Evolutionary conservation across 306 rosid species (phyloP), one percentile per base, ranked within the genome.

Genomic region (Nissolia schottii): DNA sequence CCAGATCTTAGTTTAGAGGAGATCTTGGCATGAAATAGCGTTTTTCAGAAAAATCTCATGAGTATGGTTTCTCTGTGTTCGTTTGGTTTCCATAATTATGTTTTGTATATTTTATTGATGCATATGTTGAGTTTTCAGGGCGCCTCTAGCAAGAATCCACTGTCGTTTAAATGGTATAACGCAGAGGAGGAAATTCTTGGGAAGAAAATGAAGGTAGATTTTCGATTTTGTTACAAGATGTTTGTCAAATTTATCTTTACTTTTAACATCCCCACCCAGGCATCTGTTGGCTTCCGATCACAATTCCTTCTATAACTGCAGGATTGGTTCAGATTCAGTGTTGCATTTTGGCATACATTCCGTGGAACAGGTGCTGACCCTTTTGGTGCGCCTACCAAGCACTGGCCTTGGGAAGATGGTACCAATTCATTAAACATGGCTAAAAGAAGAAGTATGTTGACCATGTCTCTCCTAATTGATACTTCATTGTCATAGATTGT

Each of bases 381-480:
- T n/a, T 91, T 95, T 9, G 97, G 99, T 71, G 91, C 92, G 11
- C 85, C 87, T 13, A 95, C 97, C 32, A 91, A 95, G 74, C 16
- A 65, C 45, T 95, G 97, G 97, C 96, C 99, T 0, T 91, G 99
- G 96, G 97, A 91, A 82, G 99, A 94, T 67, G 99, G 96, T 82
- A 89, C 96, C 68, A 91, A 94, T 76, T 89, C 97, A 40, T 16
- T 94, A 74, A 88, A 75, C 60, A 94, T 94, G 93, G 96, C 99
- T 29, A 94, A 89, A 85, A 85, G 96, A 84, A 90, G 99, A 85
- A 91, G 97, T 93, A 83, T 12, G 97, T 23, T 71, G 49, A 49
- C 41, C 15, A 34, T 38, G n/a, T 27, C 58, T 14, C 46, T 64
- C 46, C 34, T 22, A 2, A 29, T 59, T 69, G 71, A 11, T 61